Conservation (phyloP, 768 basidiomycete genomes). For the Boletus fagicola region DNA sequence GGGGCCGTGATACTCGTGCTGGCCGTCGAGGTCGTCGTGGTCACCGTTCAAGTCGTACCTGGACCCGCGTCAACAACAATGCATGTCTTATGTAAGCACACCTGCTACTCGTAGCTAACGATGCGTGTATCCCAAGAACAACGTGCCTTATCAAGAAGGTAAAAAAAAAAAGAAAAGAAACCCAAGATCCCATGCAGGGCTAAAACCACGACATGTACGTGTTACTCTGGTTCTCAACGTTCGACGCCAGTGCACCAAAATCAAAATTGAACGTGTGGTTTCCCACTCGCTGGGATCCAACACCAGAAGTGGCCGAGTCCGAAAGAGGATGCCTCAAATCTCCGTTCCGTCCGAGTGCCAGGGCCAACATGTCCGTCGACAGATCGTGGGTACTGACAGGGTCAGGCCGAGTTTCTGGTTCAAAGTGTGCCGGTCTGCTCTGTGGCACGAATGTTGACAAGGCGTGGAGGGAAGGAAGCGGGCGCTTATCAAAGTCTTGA, state of each 20-base stretch:
- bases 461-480: conserved; percentile 20
- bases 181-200: conserved; percentile 17
- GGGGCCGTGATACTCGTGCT: background rate
- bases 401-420: conserved; percentile 23
- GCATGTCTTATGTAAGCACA: conserved; percentile 28
- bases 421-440: conserved; percentile 11
- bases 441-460: conserved; percentile 27
- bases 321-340: conserved; percentile 21
- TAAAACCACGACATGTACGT: conserved; percentile 70
- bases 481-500: conserved; percentile 21
- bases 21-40: conserved; percentile 21
- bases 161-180: background rate
- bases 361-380: conserved; percentile 33
- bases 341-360: conserved; percentile 31
- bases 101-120: conserved; percentile 1
- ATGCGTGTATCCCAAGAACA: conserved; percentile 14
- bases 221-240: conserved; percentile 54
- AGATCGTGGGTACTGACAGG: conserved; percentile 25
- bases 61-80: conserved; percentile 23
- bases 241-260: conserved; percentile 54
- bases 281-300: conserved; percentile 42
- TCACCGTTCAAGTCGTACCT: conserved; percentile 9
- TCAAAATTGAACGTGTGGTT: conserved; percentile 61
- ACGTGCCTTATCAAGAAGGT: conserved; percentile 15
- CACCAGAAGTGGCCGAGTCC: conserved; percentile 21